phyloP scores from a whole-genome alignment of 1,284 basidiomycete species.

The Volvariella surrecta region DNA sequence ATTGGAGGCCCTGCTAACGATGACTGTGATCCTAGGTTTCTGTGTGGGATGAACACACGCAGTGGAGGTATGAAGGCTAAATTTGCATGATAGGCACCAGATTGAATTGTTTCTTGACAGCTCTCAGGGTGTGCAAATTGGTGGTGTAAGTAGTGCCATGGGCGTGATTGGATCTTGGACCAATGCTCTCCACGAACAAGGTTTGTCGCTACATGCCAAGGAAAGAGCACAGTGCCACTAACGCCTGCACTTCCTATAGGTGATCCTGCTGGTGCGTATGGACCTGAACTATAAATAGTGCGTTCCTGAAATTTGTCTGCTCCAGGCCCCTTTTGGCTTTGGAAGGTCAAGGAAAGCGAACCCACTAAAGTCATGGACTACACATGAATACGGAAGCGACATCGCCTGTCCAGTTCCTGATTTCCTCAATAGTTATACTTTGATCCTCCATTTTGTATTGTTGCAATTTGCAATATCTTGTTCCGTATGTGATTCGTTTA shows the following conservation, averaged over 20 bases:
- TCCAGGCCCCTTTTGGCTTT: constrained; percentile 55
- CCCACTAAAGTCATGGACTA: constrained; percentile 24
- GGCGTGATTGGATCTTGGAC: constrained; percentile 63
- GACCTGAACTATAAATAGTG: not conserved
- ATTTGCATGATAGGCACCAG: not conserved
- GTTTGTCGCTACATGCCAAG: constrained; percentile 21
- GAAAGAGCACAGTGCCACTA: constrained; percentile 4
- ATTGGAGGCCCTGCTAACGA: not conserved
- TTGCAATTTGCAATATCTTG: no score
- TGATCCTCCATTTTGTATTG: constrained; percentile 3
- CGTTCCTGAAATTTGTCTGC: constrained; percentile 3
- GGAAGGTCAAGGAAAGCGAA: constrained; percentile 37
- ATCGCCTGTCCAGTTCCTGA: not conserved
- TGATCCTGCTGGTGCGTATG: constrained; percentile 47
- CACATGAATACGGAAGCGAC: constrained; percentile 14
- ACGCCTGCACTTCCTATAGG: constrained; percentile 22
- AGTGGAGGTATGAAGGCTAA: constrained; percentile 41
- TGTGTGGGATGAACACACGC: constrained; percentile 35
- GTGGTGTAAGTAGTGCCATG: constrained; percentile 49
- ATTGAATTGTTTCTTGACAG: constrained; percentile 13
- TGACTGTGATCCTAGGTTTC: constrained; percentile 30
- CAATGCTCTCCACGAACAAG: constrained; percentile 47
- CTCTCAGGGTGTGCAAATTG: constrained; percentile 59
- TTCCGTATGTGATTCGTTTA: no score
- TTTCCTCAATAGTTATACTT: constrained; percentile 7